These are phyloP conservation scores for Sporisorium reilianum DNA, from an alignment of 1,284 basidiomycete genomes.

Conservation along the genomic window DNA sequence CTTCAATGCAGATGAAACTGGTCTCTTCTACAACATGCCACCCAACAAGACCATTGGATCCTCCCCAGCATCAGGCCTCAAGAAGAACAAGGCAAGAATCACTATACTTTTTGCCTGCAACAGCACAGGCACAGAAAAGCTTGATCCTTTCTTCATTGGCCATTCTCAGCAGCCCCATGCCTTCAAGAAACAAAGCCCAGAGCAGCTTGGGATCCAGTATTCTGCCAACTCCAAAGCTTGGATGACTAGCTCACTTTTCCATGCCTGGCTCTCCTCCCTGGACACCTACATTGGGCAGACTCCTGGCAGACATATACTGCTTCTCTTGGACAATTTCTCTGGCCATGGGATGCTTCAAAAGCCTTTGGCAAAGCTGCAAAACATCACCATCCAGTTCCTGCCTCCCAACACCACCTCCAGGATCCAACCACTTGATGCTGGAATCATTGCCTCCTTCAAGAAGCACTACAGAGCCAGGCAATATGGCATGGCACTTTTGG, in stretches of 20 bases:
- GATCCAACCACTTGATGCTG: constrained; percentile 1
- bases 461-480: not conserved
- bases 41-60: constrained; percentile 1
- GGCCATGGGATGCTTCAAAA: constrained; percentile 3
- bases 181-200: not conserved
- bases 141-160: not conserved
- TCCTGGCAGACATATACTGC: constrained; percentile 10
- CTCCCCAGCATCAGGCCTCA: not conserved
- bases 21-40: not conserved
- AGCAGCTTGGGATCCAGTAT: not conserved
- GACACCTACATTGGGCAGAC: constrained; percentile 1
- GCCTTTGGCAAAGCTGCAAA: constrained; percentile 9
- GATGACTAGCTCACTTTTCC: not conserved
- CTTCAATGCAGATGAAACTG: constrained; percentile 7
- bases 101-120: not conserved
- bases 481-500: not conserved
- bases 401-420: constrained; percentile 1
- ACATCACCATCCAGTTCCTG: constrained; percentile 4
- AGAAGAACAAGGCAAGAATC: not conserved
- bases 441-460: not conserved
- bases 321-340: constrained; percentile 7
- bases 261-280: not conserved
- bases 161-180: not conserved
- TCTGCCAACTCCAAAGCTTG: not conserved
- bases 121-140: not conserved